These are phyloP conservation scores for Penicillium sp. DNA, from an alignment of 2,329 filamentous ascomycete species.

Conservation along the genomic window DNA sequence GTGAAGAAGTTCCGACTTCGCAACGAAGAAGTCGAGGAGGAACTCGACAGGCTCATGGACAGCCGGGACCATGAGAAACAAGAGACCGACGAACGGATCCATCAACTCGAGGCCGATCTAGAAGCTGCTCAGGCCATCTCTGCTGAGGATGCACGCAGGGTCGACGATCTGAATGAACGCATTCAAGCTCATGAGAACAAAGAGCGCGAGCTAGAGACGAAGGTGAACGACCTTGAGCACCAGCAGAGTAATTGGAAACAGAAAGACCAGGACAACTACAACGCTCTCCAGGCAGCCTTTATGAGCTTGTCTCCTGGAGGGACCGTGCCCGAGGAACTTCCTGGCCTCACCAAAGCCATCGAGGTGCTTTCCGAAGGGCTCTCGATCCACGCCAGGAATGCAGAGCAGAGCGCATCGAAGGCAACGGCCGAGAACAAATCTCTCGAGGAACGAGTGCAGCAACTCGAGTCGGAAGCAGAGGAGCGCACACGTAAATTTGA, in stretches of 20 bases:
- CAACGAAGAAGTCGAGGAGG: constrained; percentile 85
- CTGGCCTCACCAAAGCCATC: constrained; percentile 58
- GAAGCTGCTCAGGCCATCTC: constrained; percentile 53
- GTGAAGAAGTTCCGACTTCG: constrained; percentile 69
- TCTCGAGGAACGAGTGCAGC: constrained; percentile 52
- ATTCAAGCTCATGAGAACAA: constrained; percentile 55
- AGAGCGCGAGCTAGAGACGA: constrained; percentile 28
- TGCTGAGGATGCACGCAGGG: constrained; percentile 41
- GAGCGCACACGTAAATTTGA: constrained; percentile 51
- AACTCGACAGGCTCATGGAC: constrained; percentile 77
- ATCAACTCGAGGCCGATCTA: constrained; percentile 66
- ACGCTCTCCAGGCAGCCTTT: constrained; percentile 57
- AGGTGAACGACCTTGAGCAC: constrained; percentile 48
- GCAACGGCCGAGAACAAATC: constrained; percentile 61
- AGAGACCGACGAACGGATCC: constrained; percentile 63
- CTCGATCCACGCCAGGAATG: constrained; percentile 55
- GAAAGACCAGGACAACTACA: constrained; percentile 50
- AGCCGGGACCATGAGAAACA: constrained; percentile 77
- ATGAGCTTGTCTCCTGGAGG: constrained; percentile 54
- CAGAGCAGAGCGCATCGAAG: constrained; percentile 57
- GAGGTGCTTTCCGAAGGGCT: constrained; percentile 56
- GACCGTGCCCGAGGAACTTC: constrained; percentile 52
- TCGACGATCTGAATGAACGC: constrained; percentile 51
- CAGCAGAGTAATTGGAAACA: constrained; percentile 52
- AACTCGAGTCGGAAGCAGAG: constrained; percentile 57